Conservation (phyloP, 2,329 filamentous ascomycete species). For the Cladosporium sp. region DNA sequence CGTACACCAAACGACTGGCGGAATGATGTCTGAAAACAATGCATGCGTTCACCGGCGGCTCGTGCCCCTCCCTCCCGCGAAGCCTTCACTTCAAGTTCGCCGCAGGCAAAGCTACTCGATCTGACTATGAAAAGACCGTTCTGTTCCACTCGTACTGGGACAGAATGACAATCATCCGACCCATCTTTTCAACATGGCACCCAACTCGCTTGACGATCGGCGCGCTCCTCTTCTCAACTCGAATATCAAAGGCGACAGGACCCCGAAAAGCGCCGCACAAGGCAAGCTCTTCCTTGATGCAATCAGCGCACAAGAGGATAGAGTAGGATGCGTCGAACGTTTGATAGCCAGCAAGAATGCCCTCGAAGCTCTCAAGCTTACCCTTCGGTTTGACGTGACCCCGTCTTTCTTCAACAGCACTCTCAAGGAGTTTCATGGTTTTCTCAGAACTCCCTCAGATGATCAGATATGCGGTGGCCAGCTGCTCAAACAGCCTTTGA, state of each 20-base stretch:
- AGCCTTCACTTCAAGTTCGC: too few species aligned
- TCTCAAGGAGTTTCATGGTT: constrained; percentile 31
- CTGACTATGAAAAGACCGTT: too few species aligned
- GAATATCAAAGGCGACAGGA: constrained; percentile 37
- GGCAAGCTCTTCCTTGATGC: constrained; percentile 48
- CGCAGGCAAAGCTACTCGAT: too few species aligned
- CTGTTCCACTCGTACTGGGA: too few species aligned
- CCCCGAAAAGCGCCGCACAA: constrained; percentile 36
- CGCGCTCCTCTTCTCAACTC: constrained; percentile 36
- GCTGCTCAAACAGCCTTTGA: constrained; percentile 46
- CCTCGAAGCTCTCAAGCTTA: constrained; percentile 35
- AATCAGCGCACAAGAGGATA: constrained; percentile 40
- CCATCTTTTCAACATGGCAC: neutral
- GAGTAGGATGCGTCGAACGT: constrained; percentile 38
- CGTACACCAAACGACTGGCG: neutral
- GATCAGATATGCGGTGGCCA: constrained; percentile 49
- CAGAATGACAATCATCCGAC: too few species aligned
- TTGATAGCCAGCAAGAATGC: constrained; percentile 35
- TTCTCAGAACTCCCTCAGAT: constrained; percentile 40
- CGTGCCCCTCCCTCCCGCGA: too few species aligned
- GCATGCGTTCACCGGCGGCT: neutral
- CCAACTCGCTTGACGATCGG: neutral
- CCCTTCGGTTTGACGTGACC: constrained; percentile 43
- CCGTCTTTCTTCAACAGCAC: constrained; percentile 42
- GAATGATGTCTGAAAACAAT: neutral